Conservation (phyloP, 257 asterid genomes). For the Parsonsia alboflavescens region DNA sequence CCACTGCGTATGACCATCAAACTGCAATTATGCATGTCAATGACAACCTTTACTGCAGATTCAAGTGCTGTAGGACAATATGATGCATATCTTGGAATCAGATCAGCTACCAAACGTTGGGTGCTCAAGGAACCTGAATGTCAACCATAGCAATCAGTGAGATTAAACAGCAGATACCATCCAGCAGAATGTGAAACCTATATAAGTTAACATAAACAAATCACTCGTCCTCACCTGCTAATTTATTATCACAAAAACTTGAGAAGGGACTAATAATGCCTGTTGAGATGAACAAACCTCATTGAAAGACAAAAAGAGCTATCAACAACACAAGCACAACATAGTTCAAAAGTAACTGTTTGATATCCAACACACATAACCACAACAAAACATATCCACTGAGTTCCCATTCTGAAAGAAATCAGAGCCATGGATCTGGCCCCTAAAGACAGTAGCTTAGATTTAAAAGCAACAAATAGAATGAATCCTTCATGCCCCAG, state of each 20-base stretch:
- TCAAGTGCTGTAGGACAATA: slow-evolving; percentile 79
- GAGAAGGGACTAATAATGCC: neutral
- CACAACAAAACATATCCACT: neutral
- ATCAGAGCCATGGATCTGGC: neutral
- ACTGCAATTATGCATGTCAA: slow-evolving; percentile 57
- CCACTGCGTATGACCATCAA: slow-evolving; percentile 44
- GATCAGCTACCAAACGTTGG: slow-evolving; percentile 69
- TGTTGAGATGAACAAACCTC: neutral
- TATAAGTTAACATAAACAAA: neutral
- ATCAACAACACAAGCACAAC: neutral
- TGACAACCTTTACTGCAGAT: slow-evolving; percentile 61
- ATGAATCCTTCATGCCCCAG: neutral
- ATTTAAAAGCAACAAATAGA: neutral
- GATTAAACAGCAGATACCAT: neutral
- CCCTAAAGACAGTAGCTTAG: neutral
- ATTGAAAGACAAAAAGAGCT: neutral
- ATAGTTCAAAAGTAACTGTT: neutral
- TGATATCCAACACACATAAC: neutral
- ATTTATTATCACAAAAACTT: neutral
- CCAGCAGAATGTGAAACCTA: neutral
- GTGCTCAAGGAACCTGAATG: slow-evolving; percentile 63
- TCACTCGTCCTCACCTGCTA: neutral
- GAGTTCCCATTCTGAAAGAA: neutral
- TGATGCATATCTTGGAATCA: slow-evolving; percentile 68
- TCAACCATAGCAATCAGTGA: slow-evolving; percentile 1